Percentiles rank a stretch among this genome's conserved stretches.
These are phyloP conservation scores for Trichosanthes truncata DNA, from an alignment of 306 rosid genomes.

Conservation along the genomic window DNA sequence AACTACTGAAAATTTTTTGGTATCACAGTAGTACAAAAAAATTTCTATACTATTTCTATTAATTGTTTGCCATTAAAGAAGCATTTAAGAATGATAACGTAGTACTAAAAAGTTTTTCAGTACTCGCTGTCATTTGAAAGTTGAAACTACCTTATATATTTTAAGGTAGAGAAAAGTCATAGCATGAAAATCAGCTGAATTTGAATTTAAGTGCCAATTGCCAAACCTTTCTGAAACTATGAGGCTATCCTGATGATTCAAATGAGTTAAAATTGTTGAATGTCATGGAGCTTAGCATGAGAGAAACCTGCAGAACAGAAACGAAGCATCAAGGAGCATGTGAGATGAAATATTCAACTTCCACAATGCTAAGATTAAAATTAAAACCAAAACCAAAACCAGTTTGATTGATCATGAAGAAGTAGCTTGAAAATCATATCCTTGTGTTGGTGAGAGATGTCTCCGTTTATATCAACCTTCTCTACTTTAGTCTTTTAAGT, in stretches of 20 bases:
- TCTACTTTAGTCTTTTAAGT: slow-evolving; percentile 25
- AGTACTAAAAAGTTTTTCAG: no score
- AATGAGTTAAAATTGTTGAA: slow-evolving; percentile 19
- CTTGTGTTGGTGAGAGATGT: slow-evolving; percentile 21
- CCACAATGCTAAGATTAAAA: no score
- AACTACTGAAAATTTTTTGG: neutral
- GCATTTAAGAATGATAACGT: no score
- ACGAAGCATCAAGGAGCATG: neutral
- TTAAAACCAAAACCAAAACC: neutral
- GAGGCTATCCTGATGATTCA: slow-evolving; percentile 14
- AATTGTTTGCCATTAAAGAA: no score
- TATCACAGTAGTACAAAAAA: no score
- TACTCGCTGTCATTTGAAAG: no score
- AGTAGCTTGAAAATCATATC: slow-evolving; percentile 27
- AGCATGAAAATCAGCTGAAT: neutral
- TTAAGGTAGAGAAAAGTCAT: neutral
- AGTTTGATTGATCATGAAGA: neutral
- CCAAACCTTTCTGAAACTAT: neutral
- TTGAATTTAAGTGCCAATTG: neutral
- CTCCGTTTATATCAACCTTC: slow-evolving; percentile 20
- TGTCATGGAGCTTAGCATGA: slow-evolving; percentile 32
- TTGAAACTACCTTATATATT: neutral
- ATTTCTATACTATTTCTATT: no score
- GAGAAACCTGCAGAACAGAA: slow-evolving; percentile 48
- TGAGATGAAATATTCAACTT: neutral